Evolutionary conservation across 176 grass and related monocot genomes (phyloP).

Genomic region (maize (Zea mays)): DNA sequence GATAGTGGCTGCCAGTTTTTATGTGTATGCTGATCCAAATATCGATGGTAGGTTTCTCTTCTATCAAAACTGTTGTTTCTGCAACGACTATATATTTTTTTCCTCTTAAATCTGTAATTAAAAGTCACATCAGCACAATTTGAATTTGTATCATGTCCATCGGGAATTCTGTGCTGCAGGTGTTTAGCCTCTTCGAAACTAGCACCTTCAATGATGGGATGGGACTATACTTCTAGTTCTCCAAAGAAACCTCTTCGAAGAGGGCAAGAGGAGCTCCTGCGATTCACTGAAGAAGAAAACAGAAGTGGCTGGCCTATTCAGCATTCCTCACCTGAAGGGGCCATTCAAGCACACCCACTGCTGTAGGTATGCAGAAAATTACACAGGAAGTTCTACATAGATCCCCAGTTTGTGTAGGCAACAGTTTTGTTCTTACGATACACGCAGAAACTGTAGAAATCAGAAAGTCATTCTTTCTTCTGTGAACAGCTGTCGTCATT

Average conservation of each 20-base stretch:
- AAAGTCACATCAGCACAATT: background rate
- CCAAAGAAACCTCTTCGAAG: background rate
- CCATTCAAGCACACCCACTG: constrained; percentile 29
- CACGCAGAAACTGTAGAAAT: background rate
- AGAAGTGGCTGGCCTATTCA: background rate
- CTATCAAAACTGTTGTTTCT: constrained; percentile 6
- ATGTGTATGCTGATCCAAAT: constrained; percentile 66
- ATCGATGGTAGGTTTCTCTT: constrained; percentile 40
- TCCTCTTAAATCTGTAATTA: constrained; percentile 7
- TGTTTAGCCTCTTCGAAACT: constrained; percentile 33
- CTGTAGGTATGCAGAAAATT: constrained; percentile 32
- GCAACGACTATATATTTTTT: background rate
- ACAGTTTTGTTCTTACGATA: constrained; percentile 13
- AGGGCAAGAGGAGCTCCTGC: background rate
- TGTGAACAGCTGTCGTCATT: constrained; percentile 20
- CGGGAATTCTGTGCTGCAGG: constrained; percentile 36
- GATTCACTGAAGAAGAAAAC: background rate
- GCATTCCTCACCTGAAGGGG: constrained; percentile 23
- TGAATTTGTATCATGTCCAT: constrained; percentile 5
- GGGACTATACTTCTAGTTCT: constrained; percentile 15
- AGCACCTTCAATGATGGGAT: constrained; percentile 12
- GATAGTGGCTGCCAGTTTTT: constrained; percentile 84
- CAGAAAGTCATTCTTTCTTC: background rate
- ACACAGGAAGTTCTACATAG: background rate
- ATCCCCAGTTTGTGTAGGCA: constrained; percentile 8